Evolutionary conservation across 371 early-diverging fungal species (phyloP), one percentile per base, ranked within the genome.

Genomic region (Mucor mucedo): DNA sequence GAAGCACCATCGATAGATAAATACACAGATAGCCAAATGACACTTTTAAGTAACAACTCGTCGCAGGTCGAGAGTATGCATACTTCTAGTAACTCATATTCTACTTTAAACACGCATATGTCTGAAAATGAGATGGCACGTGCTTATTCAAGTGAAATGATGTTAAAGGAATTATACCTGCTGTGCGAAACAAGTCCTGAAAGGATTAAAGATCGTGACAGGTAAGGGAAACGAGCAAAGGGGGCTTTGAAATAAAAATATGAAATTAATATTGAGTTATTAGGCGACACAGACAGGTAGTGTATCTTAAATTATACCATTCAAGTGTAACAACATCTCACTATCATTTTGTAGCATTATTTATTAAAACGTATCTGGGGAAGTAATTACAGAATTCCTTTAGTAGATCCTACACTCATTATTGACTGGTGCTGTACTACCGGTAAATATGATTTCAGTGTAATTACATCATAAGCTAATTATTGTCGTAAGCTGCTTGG

Each of bases 371-470:
- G 72, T 29, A 65, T 65, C 1, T 68, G 69, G 61, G 60, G 68
- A 1, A 41, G 63, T 14, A 76, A 68, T 30, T 70, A 69, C 29
- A 62, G 63, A 2, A 59, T 72, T 38, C 68, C 67, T 16, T 39
- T 76, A 5, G 28, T 70, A 42, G 48, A 69, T 14, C 79, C 79
- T 33, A 38, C 60, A 2, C 42, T 76, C 5, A 76, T 79, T 38
- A 60, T 79, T 27, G 48, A 79, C 52, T 76, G 76, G 74, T 73
- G 74, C 29, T 79, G 76, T 62, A 72, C 76, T 10, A 69, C 72
- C 65, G 79, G 79, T 29, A 61, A 48, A 30, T 11, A 55, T 40
- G 28, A 38, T 55, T 40, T 38, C 21, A 53, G n/a, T 16, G 11
- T 21, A 21, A 21, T 21, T 21, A 21, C 21, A 21, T 21, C 21